A percentile compares a stretch with the other conserved stretches of the same genome.
Evolutionary conservation across 1,139 yeast species (phyloP).

Genomic region (Taphrina confusa): DNA sequence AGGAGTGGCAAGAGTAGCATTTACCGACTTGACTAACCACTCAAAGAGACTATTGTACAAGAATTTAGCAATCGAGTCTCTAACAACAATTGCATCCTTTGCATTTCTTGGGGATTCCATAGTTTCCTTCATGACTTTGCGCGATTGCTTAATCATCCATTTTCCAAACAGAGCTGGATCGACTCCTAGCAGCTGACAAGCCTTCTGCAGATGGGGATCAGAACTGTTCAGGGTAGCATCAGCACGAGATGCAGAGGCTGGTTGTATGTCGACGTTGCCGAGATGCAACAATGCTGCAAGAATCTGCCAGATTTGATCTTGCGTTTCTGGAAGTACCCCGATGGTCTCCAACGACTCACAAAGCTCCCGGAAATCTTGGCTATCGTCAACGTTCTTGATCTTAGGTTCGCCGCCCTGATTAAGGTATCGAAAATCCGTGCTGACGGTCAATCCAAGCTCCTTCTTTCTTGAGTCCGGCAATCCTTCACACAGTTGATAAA

Average conservation of each 20-base stretch:
- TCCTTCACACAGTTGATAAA: conserved; percentile 87
- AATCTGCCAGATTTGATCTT: conserved; percentile 69
- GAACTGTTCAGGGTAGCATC: conserved; percentile 82
- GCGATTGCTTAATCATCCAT: conserved; percentile 93
- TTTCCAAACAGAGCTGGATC: conserved; percentile 74
- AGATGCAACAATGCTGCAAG: conserved; percentile 88
- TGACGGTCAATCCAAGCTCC: conserved; percentile 57
- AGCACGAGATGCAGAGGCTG: conserved; percentile 68
- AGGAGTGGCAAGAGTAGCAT: conserved; percentile 72
- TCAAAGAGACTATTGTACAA: conserved; percentile 90
- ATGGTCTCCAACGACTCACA: conserved; percentile 73
- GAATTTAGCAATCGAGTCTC: conserved; percentile 94
- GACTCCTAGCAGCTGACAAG: conserved; percentile 81
- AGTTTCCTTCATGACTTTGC: conserved; percentile 88
- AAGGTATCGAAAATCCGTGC: conserved; percentile 74
- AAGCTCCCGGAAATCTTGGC: conserved; percentile 71
- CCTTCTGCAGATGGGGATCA: conserved; percentile 80
- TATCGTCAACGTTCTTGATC: conserved; percentile 81
- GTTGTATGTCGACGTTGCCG: conserved; percentile 78
- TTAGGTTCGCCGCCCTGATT: conserved; percentile 83
- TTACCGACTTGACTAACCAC: conserved; percentile 87
- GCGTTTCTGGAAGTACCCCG: conserved; percentile 66
- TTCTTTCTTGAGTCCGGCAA: conserved; percentile 61
- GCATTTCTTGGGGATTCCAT: conserved; percentile 80
- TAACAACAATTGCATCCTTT: conserved; percentile 84